Percentiles rank a stretch among this genome's conserved stretches.
phyloP scores from a whole-genome alignment of 202 grass and related monocot genomes.

The Hordeum pubiflorum region DNA sequence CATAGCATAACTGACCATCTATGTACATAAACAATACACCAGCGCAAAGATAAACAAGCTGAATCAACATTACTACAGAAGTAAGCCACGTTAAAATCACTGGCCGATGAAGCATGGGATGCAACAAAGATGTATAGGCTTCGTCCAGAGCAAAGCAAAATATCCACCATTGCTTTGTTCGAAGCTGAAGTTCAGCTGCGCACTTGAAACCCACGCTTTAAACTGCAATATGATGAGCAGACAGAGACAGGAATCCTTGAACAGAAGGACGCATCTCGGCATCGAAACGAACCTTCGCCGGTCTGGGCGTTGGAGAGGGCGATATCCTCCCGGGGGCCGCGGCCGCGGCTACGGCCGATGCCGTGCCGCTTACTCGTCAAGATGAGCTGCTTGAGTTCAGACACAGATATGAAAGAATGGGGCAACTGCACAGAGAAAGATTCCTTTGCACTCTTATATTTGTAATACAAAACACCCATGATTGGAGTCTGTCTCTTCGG shows the following conservation, averaged over 20 bases:
- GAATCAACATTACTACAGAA: neutral
- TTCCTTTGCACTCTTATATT: constrained; percentile 59
- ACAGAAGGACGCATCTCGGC: neutral
- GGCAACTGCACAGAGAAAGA: constrained; percentile 31
- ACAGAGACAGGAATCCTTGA: neutral
- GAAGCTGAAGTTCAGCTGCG: neutral
- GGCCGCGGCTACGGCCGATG: constrained; percentile 26
- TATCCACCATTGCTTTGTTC: neutral
- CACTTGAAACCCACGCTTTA: neutral
- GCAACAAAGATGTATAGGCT: neutral
- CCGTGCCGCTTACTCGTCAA: constrained; percentile 25
- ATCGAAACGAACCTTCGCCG: constrained; percentile 41
- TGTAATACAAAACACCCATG: constrained; percentile 67
- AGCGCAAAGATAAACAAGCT: neutral
- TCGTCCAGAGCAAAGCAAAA: neutral
- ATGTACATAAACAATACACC: neutral
- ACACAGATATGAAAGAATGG: constrained; percentile 30
- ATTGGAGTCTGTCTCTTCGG: neutral
- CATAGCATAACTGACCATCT: neutral
- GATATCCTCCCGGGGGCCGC: constrained; percentile 33
- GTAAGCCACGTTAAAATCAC: neutral
- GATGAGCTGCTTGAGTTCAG: constrained; percentile 47
- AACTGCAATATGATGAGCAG: neutral
- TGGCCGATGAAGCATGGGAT: neutral
- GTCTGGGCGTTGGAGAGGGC: constrained; percentile 42